Evolutionary conservation across 306 rosid genomes (phyloP), one percentile per base, ranked within the genome.

Genomic region (Malus sieversii): DNA sequence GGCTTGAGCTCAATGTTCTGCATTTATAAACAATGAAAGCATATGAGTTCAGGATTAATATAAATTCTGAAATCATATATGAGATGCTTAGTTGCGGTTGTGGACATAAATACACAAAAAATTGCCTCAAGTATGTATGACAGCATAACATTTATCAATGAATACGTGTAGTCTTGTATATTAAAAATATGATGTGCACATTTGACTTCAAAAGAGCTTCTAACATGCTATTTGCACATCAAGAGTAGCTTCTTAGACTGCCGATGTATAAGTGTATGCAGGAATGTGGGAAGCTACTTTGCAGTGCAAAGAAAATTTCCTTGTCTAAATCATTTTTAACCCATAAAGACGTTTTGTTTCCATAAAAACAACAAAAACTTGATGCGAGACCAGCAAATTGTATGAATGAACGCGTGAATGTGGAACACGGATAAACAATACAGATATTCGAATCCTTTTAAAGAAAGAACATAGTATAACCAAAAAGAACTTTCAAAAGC

Each of bases 1-100:
- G 88, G 79, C 89, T 87, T 73, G 93, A 90, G 68, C 83, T 83
- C 66, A 83, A 75, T 73, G 82, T 90, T 84, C 99, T 95, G 95
- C 85, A 82, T 69, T 66, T 48, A 62, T 10, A 77, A 68, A 82
- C 77, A 57, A 67, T n/a, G 70, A 76, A 40, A 75, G 53, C 45
- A 44, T 5, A 66, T 38, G 55, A 20, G 27, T 33, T 44, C 11
- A 66, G 29, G 70, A 25, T 23, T 52, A 20, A 73, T 30, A 27
- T 44, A 6, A 16, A 71, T 13, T 16, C 25, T 62, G 27, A 25
- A 38, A 38, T 23, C 64, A 32, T 35, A 53, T 10, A 66, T 2
- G 62, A 44, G 42, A n/a, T 27, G 63, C 70, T 48, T 15, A 48
- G 55, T 48, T 48, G 55, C 8, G 19, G 8, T 15, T 48, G 20